Percentiles rank a stretch among this genome's conserved stretches.
phyloP scores from a whole-genome alignment of 345 rosid species.

The Viola odorata region DNA sequence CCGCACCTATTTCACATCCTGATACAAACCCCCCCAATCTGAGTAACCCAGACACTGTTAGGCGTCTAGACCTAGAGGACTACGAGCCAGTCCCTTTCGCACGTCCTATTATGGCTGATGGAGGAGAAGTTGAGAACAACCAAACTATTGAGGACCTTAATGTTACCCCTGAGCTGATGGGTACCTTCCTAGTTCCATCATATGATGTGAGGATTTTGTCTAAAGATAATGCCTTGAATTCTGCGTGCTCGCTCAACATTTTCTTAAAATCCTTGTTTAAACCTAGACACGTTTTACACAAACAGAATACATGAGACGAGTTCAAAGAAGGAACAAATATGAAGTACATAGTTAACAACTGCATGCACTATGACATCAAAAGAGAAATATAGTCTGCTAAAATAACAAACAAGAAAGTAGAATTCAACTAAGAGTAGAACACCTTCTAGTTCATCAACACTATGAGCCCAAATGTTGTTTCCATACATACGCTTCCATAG shows the following conservation, averaged over 20 bases:
- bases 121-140: too few species aligned
- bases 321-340: background rate
- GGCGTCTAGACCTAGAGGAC: too few species aligned
- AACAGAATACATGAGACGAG: background rate
- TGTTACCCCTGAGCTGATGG: background rate
- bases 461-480: conserved; percentile 60
- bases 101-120: too few species aligned
- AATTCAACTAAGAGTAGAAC: too few species aligned
- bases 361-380: background rate
- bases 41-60: too few species aligned
- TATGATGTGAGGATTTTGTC: conserved; percentile 62
- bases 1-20: too few species aligned
- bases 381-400: background rate
- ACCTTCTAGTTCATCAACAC: conserved; percentile 69
- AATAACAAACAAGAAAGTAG: background rate
- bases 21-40: too few species aligned
- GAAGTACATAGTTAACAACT: background rate
- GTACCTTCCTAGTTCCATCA: conserved; percentile 90
- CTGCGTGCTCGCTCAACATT: conserved; percentile 59
- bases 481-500: conserved; percentile 90
- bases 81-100: too few species aligned
- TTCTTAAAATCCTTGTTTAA: conserved; percentile 82
- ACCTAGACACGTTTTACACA: conserved; percentile 31
- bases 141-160: too few species aligned
- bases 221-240: conserved; percentile 58